Evolutionary conservation across 345 rosid species (phyloP).

Genomic region (Diplotaxis tenuifolia): DNA sequence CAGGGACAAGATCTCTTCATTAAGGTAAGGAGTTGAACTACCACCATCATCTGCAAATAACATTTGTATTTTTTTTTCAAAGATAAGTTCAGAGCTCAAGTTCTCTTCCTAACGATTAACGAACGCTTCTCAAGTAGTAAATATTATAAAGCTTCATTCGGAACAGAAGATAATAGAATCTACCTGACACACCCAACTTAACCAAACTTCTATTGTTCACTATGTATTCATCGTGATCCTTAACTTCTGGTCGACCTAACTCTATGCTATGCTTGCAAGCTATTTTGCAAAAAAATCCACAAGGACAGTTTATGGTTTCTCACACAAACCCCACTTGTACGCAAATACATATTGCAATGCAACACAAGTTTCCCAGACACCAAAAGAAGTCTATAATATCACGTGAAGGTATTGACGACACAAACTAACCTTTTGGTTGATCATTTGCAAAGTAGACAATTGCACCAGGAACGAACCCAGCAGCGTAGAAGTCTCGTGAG

Average conservation of each 20-base stretch:
- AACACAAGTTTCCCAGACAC: neutral
- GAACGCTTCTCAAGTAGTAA: neutral
- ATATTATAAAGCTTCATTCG: neutral
- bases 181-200: neutral
- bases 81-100: neutral
- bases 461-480: constrained; percentile 93
- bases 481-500: constrained; percentile 73
- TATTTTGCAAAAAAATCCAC: neutral
- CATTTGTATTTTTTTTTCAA: neutral
- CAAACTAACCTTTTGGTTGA: constrained; percentile 51
- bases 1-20: constrained; percentile 69
- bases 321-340: neutral
- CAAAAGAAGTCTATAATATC: neutral
- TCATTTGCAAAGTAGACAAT: constrained; percentile 79
- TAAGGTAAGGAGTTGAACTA: constrained; percentile 54
- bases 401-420: constrained; percentile 1
- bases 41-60: constrained; percentile 45
- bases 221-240: neutral
- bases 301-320: neutral
- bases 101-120: neutral
- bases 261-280: neutral
- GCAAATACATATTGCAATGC: constrained; percentile 10
- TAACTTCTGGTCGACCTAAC: neutral
- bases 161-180: neutral
- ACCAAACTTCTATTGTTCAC: constrained; percentile 3